These are phyloP conservation scores for Guyanaporus albipodus DNA, from an alignment of 768 basidiomycete genomes.

Conservation along the genomic window DNA sequence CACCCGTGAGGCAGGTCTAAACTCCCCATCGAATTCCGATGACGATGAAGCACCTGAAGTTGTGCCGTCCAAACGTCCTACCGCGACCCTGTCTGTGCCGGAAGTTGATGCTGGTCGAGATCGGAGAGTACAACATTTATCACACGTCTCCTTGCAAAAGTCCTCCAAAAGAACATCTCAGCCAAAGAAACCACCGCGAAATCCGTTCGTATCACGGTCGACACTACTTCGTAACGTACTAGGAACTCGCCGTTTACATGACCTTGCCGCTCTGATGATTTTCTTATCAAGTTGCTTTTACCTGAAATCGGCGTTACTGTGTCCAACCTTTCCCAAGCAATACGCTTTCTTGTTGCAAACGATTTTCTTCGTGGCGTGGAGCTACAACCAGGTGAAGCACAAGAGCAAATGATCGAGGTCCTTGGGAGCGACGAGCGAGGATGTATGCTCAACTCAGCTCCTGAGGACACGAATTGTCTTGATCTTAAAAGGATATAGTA, in stretches of 20 bases:
- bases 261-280: slow-evolving; percentile 4
- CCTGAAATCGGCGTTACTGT: slow-evolving; percentile 86
- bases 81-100: slow-evolving; percentile 2
- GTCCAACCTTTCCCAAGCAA: slow-evolving; percentile 90
- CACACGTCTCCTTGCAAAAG: slow-evolving; percentile 4
- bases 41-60: slow-evolving; percentile 53
- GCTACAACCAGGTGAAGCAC: slow-evolving; percentile 71
- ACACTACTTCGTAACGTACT: slow-evolving; percentile 78
- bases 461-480: background rate
- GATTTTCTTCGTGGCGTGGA: slow-evolving; percentile 83
- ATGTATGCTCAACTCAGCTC: background rate
- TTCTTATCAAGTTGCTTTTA: slow-evolving; percentile 56
- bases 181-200: slow-evolving; percentile 50
- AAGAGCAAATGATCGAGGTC: slow-evolving; percentile 60
- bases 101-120: slow-evolving; percentile 7
- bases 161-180: slow-evolving; percentile 30
- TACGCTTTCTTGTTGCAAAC: slow-evolving; percentile 86
- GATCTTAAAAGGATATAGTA: slow-evolving; percentile 4
- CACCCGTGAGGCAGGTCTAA: slow-evolving; percentile 4
- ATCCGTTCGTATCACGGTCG: slow-evolving; percentile 65
- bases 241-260: background rate
- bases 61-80: slow-evolving; percentile 47
- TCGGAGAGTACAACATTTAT: slow-evolving; percentile 4
- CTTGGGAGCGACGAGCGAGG: slow-evolving; percentile 33
- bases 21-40: slow-evolving; percentile 30